Conservation (phyloP, 2,329 filamentous ascomycete genomes). For the Aspergillus sp. region DNA sequence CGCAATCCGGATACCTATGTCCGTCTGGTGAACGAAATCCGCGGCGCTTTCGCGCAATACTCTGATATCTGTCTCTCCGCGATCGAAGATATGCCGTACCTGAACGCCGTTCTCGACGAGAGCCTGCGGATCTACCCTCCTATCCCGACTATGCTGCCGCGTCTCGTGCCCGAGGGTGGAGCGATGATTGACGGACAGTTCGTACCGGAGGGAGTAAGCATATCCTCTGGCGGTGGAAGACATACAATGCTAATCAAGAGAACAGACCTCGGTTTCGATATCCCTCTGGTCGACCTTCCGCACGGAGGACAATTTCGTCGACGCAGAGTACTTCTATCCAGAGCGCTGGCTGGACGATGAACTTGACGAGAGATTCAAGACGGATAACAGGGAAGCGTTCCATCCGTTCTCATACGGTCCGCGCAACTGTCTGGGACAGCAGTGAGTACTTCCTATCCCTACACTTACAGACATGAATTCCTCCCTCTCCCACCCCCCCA, state of each 20-base stretch:
- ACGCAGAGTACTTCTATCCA: conserved; percentile 16
- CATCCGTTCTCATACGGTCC: conserved; percentile 24
- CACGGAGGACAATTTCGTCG: conserved; percentile 10
- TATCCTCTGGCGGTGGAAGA: background rate
- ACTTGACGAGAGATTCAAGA: conserved; percentile 9
- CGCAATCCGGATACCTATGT: conserved; percentile 10
- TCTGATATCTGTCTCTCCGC: conserved; percentile 12
- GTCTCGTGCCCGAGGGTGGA: conserved; percentile 19
- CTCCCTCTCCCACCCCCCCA: background rate
- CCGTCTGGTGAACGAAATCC: conserved; percentile 17
- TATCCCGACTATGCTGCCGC: conserved; percentile 21
- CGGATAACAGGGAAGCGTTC: conserved; percentile 23
- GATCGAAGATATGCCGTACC: conserved; percentile 12
- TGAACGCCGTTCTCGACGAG: conserved; percentile 19
- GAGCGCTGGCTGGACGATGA: conserved; percentile 20
- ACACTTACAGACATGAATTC: too few species aligned
- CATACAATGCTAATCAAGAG: background rate
- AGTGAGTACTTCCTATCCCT: background rate
- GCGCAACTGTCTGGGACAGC: conserved; percentile 19
- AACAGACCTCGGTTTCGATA: conserved; percentile 3
- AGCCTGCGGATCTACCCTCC: conserved; percentile 19
- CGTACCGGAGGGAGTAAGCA: conserved; percentile 17
- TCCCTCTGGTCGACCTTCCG: conserved; percentile 3
- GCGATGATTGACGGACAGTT: conserved; percentile 16
- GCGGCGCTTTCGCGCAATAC: conserved; percentile 11